Evolutionary conservation across 192 early-diverging fungal genomes (phyloP).

Genomic region (Mycoemilia scoparia): DNA sequence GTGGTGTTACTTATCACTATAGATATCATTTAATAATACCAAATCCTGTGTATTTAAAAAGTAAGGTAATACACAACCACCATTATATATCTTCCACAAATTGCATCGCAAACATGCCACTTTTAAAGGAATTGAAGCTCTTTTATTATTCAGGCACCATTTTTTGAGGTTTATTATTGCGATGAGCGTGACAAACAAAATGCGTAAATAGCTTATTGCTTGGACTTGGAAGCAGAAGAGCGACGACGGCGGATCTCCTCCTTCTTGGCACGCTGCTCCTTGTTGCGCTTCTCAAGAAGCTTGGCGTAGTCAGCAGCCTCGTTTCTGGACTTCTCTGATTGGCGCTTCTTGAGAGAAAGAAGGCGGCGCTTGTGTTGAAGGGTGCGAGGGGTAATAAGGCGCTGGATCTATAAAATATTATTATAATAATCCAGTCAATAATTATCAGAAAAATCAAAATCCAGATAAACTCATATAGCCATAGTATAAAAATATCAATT

Average conservation of each 20-base stretch:
- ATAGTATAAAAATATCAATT: not conserved
- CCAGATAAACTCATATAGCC: not conserved
- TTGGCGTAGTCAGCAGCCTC: constrained; percentile 53
- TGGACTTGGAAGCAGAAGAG: constrained; percentile 32
- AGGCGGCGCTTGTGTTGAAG: constrained; percentile 90
- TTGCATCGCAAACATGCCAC: no score
- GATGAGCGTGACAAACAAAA: no score
- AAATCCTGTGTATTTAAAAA: no score
- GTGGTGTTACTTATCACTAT: no score
- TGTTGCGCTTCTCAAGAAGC: constrained; percentile 79
- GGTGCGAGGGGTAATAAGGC: constrained; percentile 90
- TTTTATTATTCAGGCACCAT: no score
- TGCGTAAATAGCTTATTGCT: no score
- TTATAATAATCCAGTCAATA: constrained; percentile 31
- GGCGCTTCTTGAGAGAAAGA: constrained; percentile 71
- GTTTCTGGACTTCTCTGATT: constrained; percentile 57
- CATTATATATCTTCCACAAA: no score
- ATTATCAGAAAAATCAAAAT: not conserved
- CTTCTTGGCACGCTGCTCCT: constrained; percentile 89
- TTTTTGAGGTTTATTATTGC: no score
- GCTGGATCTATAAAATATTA: no score
- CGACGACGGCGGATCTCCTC: constrained; percentile 35
- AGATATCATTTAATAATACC: no score
- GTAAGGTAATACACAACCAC: no score
- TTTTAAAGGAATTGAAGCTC: no score